Base-by-base conservation (phyloP, 805 yeast species). In the Candida maris region DNA sequence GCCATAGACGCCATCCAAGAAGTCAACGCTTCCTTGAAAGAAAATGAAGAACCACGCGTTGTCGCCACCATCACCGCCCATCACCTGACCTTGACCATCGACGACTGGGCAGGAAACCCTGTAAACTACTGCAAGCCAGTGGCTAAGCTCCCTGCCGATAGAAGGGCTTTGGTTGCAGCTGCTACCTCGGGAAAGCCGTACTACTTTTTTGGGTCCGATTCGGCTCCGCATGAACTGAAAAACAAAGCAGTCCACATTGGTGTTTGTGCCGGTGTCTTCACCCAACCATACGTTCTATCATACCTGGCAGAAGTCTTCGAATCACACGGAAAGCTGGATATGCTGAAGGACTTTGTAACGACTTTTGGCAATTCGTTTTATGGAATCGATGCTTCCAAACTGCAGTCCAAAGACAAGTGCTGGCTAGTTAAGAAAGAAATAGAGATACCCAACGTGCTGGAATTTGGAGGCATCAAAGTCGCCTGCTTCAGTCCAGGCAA, bases 191-290 rank as follows among this genome's bases (percentile, higher is more conserved):
- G 97, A 4, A 79, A 83, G 48, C 86, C 95, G 27, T 89, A 80
- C 68, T 93, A 89, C 61, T 86, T 93, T 68, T 93, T 89, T 56
- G 99, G 99, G 5, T 85, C 96, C 1, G 99, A 93, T 60, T 86
- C 96, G 16, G 99, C 99, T 20, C 99, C 98, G 18, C 98, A 93
- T 59, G 95, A 96, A 6, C 54, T 85, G 18, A 75, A 75, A 44
- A 79, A 79, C 41, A 94, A 94, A 62, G 70, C 85, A 18, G 81
- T 73, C 42, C 87, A 78, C 48, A 66, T 70, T 24, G 91, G 89
- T 16, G 97, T 91, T 13, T 87, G 97, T 53, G 99, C 99, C n/a
- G 99, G 99, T 54, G 96, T 93, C 6, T 93, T 75, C 63, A 85
- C 97, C 2, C 98, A 93, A 61, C 74, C 85, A 16, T 76, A 76